Percentiles rank a stretch among this genome's conserved stretches.
These are phyloP conservation scores for Coniosporium apollinis DNA, from an alignment of 495 filamentous ascomycete genomes.

Conservation along the genomic window DNA sequence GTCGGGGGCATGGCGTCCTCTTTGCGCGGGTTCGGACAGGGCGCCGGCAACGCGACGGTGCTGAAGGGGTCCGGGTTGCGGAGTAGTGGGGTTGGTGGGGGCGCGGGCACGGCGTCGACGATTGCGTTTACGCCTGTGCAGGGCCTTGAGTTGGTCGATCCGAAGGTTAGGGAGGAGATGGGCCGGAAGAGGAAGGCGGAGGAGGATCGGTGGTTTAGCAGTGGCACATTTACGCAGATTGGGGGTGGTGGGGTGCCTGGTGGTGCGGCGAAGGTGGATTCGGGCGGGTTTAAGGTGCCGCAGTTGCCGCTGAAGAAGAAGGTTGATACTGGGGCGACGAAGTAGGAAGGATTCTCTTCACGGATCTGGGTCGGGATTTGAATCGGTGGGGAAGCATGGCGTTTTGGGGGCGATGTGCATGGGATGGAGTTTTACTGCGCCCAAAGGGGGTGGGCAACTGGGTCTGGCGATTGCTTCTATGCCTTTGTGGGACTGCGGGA, in stretches of 20 bases:
- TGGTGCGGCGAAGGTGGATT: constrained; percentile 20
- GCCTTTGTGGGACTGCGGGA: no score
- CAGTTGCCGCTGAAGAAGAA: constrained; percentile 21
- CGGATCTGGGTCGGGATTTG: no score
- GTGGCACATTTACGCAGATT: constrained; percentile 87
- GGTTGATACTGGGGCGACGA: constrained; percentile 10
- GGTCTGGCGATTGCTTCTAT: no score
- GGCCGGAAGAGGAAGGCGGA: constrained; percentile 75
- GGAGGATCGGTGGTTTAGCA: constrained; percentile 89
- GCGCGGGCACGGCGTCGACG: constrained; percentile 59
- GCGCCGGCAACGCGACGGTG: constrained; percentile 42
- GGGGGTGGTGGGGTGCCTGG: constrained; percentile 30
- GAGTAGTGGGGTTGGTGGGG: constrained; percentile 54
- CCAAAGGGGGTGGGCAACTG: no score
- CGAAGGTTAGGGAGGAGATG: constrained; percentile 66
- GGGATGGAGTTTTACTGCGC: no score
- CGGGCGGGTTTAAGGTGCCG: constrained; percentile 27
- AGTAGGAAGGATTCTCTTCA: constrained; percentile 5
- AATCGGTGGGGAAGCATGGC: no score
- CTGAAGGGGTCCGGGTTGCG: constrained; percentile 58
- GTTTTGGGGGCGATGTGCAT: no score
- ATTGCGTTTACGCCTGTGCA: constrained; percentile 90
- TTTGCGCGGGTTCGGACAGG: constrained; percentile 59
- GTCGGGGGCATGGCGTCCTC: constrained; percentile 47
- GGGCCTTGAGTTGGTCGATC: constrained; percentile 88